phyloP scores from a whole-genome alignment of 768 basidiomycete genomes.

The Auricularia sp. region DNA sequence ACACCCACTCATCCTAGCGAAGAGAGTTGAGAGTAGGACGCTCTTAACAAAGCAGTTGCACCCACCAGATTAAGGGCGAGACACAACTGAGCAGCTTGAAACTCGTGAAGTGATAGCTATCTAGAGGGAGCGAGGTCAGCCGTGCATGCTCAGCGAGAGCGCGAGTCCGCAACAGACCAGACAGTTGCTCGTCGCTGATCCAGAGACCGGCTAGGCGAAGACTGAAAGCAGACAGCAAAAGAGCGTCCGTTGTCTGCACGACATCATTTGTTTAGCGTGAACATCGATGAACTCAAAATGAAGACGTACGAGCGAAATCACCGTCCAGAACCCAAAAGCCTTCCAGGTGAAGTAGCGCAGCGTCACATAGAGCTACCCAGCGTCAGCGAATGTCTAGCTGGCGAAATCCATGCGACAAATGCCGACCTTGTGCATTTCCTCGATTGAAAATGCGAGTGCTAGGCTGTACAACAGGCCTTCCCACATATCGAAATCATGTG shows the following conservation, averaged over 20 bases:
- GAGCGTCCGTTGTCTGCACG: slow-evolving; percentile 45
- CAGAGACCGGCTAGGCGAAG: slow-evolving; percentile 55
- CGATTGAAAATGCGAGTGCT: slow-evolving; percentile 64
- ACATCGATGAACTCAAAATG: not conserved
- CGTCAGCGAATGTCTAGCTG: no score
- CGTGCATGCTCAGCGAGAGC: not conserved
- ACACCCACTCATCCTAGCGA: slow-evolving; percentile 67
- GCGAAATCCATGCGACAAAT: not conserved
- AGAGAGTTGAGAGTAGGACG: not conserved
- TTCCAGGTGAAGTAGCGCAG: slow-evolving; percentile 59
- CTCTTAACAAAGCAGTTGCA: slow-evolving; percentile 2
- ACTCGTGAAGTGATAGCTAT: slow-evolving; percentile 42
- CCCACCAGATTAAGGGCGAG: slow-evolving; percentile 79
- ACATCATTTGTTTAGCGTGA: no score
- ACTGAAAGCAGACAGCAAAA: slow-evolving; percentile 64
- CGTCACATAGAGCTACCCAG: no score
- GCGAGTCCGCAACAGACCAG: not conserved
- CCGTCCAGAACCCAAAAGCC: slow-evolving; percentile 74
- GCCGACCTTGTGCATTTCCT: slow-evolving; percentile 54
- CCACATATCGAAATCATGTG: slow-evolving; percentile 58
- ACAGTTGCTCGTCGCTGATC: slow-evolving; percentile 17
- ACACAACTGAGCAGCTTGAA: slow-evolving; percentile 87
- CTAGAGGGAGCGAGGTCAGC: slow-evolving; percentile 22
- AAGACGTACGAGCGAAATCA: slow-evolving; percentile 37
- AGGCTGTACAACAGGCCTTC: slow-evolving; percentile 73